Percentiles rank a stretch among this genome's conserved stretches.
Conservation (phyloP, 768 basidiomycete genomes). For the Suillus lakei region DNA sequence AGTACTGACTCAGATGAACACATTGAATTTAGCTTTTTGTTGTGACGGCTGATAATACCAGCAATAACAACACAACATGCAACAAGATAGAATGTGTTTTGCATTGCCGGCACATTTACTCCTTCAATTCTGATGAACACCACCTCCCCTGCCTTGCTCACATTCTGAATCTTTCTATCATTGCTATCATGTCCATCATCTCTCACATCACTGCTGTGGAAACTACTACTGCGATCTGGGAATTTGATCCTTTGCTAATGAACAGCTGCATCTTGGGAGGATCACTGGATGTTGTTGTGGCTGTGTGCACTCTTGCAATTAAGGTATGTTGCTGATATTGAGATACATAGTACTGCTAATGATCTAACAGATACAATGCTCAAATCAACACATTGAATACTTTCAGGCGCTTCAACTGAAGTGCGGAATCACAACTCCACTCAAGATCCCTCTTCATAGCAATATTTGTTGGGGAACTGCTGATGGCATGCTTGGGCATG, state of each 20-base stretch:
- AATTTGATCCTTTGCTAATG: constrained; percentile 30
- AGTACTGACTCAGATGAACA: constrained; percentile 4
- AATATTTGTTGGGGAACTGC: constrained; percentile 33
- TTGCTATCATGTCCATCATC: constrained; percentile 34
- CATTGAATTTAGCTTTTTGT: constrained; percentile 19
- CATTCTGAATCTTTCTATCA: constrained; percentile 30
- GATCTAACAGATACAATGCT: constrained; percentile 25
- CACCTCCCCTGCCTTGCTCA: constrained; percentile 34
- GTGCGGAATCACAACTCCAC: constrained; percentile 16
- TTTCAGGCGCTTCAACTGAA: constrained; percentile 28
- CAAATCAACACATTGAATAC: constrained; percentile 25
- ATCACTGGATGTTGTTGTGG: constrained; percentile 36
- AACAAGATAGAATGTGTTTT: constrained; percentile 21
- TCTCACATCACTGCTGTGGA: constrained; percentile 35
- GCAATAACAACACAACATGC: constrained; percentile 26
- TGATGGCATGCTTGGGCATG: constrained; percentile 24
- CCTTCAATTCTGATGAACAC: constrained; percentile 21
- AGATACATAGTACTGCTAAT: constrained; percentile 6
- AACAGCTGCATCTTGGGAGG: constrained; percentile 30
- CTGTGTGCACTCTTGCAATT: constrained; percentile 29
- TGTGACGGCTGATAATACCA: constrained; percentile 27
- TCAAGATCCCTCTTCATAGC: constrained; percentile 28
- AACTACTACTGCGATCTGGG: constrained; percentile 37
- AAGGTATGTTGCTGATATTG: background rate
- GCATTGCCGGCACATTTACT: background rate